These are phyloP conservation scores for Daldinia vernicosa DNA, from an alignment of 495 filamentous ascomycete species.

Conservation along the genomic window DNA sequence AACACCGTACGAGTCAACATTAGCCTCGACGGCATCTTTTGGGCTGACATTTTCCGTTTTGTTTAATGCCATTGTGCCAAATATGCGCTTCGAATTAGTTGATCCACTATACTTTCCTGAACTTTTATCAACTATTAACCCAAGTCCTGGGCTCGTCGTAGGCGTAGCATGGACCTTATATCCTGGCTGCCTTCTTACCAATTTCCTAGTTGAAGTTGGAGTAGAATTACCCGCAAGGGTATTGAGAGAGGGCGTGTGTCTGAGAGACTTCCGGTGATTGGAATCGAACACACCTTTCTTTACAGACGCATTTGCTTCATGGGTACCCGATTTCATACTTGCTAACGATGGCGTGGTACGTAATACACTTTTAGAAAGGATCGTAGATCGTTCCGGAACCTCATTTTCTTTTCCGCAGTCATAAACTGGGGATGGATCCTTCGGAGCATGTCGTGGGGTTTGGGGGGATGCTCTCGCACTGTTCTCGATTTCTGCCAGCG, in stretches of 20 bases:
- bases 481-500: conserved; percentile 23
- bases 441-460: conserved; percentile 50
- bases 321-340: conserved; percentile 12
- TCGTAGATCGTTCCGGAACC: conserved; percentile 2
- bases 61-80: conserved; percentile 35
- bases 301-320: conserved; percentile 9
- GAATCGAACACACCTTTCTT: conserved; percentile 22
- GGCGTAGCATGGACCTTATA: conserved; percentile 10
- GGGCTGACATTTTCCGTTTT: conserved; percentile 40
- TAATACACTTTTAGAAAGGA: background rate
- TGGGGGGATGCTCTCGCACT: conserved; percentile 50
- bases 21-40: conserved; percentile 18
- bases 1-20: conserved; percentile 41
- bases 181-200: conserved; percentile 39
- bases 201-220: conserved; percentile 27
- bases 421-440: conserved; percentile 38
- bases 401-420: conserved; percentile 32
- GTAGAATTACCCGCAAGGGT: conserved; percentile 47
- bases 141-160: conserved; percentile 48
- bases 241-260: conserved; percentile 40
- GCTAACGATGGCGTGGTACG: conserved; percentile 20
- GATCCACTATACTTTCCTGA: conserved; percentile 38
- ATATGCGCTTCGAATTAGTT: conserved; percentile 40
- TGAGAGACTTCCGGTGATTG: conserved; percentile 13
- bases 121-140: conserved; percentile 49